Conservation (phyloP, 108 stramenopile species). For the Chaetoceros tenuissimus region DNA sequence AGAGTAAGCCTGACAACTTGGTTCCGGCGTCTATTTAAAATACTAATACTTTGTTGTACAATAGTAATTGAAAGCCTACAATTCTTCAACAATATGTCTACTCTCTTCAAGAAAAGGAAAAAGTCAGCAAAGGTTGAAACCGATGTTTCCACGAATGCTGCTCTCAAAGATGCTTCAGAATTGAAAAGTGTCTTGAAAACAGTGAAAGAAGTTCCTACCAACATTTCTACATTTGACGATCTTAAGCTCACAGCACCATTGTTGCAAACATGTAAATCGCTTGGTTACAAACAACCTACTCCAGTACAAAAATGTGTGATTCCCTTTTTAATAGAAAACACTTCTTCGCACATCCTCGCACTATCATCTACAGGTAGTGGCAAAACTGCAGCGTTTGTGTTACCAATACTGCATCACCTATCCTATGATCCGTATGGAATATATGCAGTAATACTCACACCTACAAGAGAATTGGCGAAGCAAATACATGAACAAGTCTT, state of each 20-base stretch:
- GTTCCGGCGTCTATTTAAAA: too few relatives aligned
- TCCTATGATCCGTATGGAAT: conserved; percentile 87
- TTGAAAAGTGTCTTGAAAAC: too few relatives aligned
- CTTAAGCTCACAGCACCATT: conserved; percentile 54
- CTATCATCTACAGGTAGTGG: conserved; percentile 77
- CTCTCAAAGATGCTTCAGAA: too few relatives aligned
- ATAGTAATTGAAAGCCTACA: too few relatives aligned
- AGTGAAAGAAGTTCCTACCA: too few relatives aligned
- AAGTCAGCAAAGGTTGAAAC: too few relatives aligned
- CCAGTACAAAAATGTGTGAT: conserved; percentile 64
- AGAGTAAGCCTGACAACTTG: too few relatives aligned
- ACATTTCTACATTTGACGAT: conserved; percentile 47
- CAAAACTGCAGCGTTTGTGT: conserved; percentile 88
- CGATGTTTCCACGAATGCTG: too few relatives aligned
- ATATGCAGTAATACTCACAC: conserved; percentile 86
- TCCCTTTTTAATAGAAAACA: conserved; percentile 47
- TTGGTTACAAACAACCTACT: conserved; percentile 62
- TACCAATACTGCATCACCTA: conserved; percentile 85
- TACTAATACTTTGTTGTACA: too few relatives aligned
- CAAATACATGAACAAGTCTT: conserved; percentile 93
- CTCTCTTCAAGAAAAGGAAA: too few relatives aligned
- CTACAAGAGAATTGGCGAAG: conserved; percentile 94
- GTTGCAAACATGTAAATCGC: conserved; percentile 46
- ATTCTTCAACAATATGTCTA: too few relatives aligned
- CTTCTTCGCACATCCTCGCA: conserved; percentile 50